Evolutionary conservation across 202 grass and related monocot genomes (phyloP), one percentile per base, ranked within the genome.

Genomic region (Eragrostis tef): DNA sequence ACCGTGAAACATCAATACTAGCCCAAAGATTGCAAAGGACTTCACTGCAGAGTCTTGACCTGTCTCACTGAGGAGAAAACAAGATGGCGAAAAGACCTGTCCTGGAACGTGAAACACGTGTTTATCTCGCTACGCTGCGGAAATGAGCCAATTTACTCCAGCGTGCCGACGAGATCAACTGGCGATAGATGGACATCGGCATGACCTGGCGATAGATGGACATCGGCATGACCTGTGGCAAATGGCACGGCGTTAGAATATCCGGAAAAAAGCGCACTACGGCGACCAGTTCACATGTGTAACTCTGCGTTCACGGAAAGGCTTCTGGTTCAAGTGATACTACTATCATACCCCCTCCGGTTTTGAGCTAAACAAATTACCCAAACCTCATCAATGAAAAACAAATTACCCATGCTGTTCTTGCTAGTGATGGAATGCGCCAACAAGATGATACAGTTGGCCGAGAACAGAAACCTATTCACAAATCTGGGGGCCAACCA

Each of bases 11-110:
- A n/a, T n/a, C n/a, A n/a, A n/a, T n/a, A n/a, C n/a, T n/a, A n/a
- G n/a, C n/a, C 57, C 52, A 29, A 51, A 79, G 31, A 43, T 78
- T 50, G 44, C 65, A 64, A 29, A 15, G 12, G 31, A 78, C 53
- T 41, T 43, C 6, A 6, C 41, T 22, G 34, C 11, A 69, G 63
- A 12, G 60, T 67, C 3, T 22, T 24, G 46, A 16, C 19, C 2
- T n/a, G 19, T 42, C 27, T 17, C 39, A 10, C 49, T 19, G 3
- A 39, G 20, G 3, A 9, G 57, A 11, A 7, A 46, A 52, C 8
- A 43, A 48, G 3, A 46, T 11, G 5, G 5, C n/a, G 29, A 79
- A 66, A 71, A 46, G 19, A 17, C 15, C 12, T 11, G 47, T 29
- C 7, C 24, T 47, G 39, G 27, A 76, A 68, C 47, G 68, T 56